phyloP scores from a whole-genome alignment of 805 yeast species.

The Priceomyces medius region DNA sequence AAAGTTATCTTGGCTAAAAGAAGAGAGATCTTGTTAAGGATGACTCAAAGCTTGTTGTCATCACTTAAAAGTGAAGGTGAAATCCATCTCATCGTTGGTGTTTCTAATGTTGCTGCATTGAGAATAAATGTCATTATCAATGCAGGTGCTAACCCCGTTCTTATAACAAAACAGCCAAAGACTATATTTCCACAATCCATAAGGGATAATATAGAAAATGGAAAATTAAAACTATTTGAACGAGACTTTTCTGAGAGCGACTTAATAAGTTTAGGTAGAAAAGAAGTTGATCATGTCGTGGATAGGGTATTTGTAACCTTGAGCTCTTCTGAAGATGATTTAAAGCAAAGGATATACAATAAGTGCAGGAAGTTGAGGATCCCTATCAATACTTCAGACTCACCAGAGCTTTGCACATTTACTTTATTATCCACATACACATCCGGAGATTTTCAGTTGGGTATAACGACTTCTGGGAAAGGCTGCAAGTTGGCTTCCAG shows the following conservation, averaged over 20 bases:
- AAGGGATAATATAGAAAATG: conserved; percentile 20
- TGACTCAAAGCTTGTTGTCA: conserved; percentile 26
- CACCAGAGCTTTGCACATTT: conserved; percentile 70
- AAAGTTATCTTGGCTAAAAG: neutral
- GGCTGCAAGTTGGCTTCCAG: conserved; percentile 86
- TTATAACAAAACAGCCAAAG: conserved; percentile 40
- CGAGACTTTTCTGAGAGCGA: conserved; percentile 39
- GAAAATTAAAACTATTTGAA: conserved; percentile 25
- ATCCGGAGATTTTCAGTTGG: conserved; percentile 75
- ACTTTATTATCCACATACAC: conserved; percentile 68
- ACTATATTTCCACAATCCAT: conserved; percentile 23
- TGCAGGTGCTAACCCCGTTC: conserved; percentile 54
- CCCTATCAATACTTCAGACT: conserved; percentile 79
- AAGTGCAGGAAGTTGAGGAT: conserved; percentile 64
- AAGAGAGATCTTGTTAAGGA: neutral
- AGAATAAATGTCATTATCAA: conserved; percentile 50
- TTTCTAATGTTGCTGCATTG: conserved; percentile 42
- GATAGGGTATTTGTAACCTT: conserved; percentile 74
- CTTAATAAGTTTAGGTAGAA: conserved; percentile 58
- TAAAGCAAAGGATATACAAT: conserved; percentile 43
- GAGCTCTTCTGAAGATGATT: conserved; percentile 20
- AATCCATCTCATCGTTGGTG: conserved; percentile 58
- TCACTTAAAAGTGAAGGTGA: conserved; percentile 50
- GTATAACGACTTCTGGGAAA: conserved; percentile 82
- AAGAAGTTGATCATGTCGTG: conserved; percentile 59